A percentile compares a stretch with the other conserved stretches of the same genome.
Conservation (phyloP, 257 asterid genomes). For the Verbascum thapsus region DNA sequence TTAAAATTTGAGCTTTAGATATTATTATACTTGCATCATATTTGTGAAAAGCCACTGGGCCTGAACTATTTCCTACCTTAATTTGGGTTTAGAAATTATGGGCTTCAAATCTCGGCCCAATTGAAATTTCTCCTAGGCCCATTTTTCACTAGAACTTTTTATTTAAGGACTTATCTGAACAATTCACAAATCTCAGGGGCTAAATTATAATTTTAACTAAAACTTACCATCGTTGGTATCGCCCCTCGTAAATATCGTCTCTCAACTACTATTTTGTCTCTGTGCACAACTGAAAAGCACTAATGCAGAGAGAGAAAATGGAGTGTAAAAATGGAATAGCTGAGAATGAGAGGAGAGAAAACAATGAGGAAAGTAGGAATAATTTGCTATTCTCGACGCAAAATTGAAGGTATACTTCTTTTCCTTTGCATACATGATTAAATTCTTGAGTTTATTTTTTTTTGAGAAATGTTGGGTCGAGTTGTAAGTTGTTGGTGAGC, state of each 20-base stretch:
- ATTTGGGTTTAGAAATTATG: too few relatives aligned
- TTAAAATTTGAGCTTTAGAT: too few relatives aligned
- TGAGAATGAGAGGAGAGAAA: not conserved
- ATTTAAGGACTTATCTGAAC: not conserved
- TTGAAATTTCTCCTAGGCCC: too few relatives aligned
- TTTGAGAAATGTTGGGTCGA: not conserved
- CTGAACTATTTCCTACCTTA: too few relatives aligned
- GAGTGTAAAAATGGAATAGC: too few relatives aligned
- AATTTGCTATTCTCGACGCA: not conserved
- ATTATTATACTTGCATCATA: too few relatives aligned
- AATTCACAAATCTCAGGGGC: not conserved
- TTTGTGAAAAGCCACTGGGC: too few relatives aligned
- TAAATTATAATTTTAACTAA: not conserved
- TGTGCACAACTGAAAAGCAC: constrained; percentile 6
- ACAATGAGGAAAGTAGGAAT: not conserved
- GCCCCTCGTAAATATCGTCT: not conserved
- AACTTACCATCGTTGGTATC: constrained; percentile 14
- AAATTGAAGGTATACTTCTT: not conserved
- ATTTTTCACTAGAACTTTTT: too few relatives aligned
- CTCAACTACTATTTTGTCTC: not conserved
- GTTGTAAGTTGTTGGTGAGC: not conserved
- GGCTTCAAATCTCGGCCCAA: too few relatives aligned
- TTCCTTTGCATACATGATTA: too few relatives aligned
- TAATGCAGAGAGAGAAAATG: not conserved
- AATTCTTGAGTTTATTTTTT: too few relatives aligned